Evolutionary conservation across 106 monocot genomes (phyloP).

Genomic region (Chionographis japonica): DNA sequence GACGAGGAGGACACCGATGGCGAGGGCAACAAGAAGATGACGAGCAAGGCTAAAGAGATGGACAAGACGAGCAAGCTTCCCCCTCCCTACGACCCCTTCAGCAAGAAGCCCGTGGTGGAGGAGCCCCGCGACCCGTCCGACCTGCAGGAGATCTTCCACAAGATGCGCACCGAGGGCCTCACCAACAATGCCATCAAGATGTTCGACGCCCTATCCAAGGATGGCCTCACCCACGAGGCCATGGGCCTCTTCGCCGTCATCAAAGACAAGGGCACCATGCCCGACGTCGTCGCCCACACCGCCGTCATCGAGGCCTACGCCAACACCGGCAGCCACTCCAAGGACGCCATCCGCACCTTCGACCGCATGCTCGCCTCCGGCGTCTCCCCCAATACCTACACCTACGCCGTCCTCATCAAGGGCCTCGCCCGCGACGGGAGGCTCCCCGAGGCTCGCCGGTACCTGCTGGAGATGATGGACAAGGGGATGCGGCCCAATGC

Average conservation of each 20-base stretch:
- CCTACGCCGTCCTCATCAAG: constrained; percentile 64
- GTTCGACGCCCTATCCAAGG: constrained; percentile 96
- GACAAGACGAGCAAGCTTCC: constrained; percentile 35
- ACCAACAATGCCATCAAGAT: constrained; percentile 85
- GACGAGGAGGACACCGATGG: constrained; percentile 21
- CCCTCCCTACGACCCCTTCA: constrained; percentile 95
- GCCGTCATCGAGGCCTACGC: constrained; percentile 92
- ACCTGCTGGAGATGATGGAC: constrained; percentile 65
- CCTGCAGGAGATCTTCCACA: constrained; percentile 88
- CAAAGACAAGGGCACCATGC: constrained; percentile 90
- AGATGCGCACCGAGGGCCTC: constrained; percentile 84
- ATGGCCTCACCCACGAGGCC: constrained; percentile 95
- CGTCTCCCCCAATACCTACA: constrained; percentile 80
- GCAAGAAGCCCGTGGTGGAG: constrained; percentile 57
- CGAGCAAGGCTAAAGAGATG: neutral
- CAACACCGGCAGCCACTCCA: constrained; percentile 76
- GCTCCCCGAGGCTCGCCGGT: constrained; percentile 57
- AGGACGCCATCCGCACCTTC: constrained; percentile 64
- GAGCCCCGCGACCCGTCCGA: constrained; percentile 71
- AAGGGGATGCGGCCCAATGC: constrained; percentile 77
- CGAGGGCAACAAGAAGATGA: neutral
- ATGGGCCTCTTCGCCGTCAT: constrained; percentile 73
- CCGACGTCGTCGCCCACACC: constrained; percentile 97
- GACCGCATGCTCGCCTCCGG: constrained; percentile 87
- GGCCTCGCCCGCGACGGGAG: constrained; percentile 69